These are phyloP conservation scores for Solanum neorickii DNA, from an alignment of 257 asterid species.

Conservation along the genomic window DNA sequence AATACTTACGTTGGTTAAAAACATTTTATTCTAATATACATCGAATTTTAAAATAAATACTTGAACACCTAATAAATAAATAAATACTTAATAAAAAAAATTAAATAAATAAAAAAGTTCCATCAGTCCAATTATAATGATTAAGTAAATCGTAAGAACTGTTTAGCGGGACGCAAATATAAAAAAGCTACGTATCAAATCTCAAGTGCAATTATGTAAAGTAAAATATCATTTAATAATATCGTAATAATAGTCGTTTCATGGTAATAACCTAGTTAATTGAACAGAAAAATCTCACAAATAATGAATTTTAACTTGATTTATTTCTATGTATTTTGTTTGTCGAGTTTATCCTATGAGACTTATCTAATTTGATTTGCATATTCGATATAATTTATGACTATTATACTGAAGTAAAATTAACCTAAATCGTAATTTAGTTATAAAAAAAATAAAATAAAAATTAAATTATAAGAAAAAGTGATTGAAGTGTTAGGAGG, in stretches of 20 bases:
- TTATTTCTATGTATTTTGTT: accelerated
- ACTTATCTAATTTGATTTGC: too few species aligned
- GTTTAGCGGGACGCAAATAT: background rate
- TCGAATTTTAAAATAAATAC: background rate
- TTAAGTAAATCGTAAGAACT: background rate
- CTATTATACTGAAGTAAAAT: background rate
- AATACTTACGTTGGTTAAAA: background rate
- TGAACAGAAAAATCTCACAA: background rate
- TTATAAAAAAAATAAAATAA: background rate
- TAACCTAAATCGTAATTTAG: background rate
- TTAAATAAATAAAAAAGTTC: background rate
- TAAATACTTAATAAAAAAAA: too few species aligned
- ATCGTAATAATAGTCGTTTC: too few species aligned
- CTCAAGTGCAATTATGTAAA: background rate
- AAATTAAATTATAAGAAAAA: background rate
- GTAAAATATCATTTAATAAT: background rate
- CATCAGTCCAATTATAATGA: background rate
- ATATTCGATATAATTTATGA: too few species aligned
- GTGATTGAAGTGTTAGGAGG: constrained; percentile 11
- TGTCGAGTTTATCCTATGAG: background rate
- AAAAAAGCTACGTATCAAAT: background rate
- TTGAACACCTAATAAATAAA: background rate
- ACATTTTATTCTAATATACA: background rate
- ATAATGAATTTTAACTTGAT: background rate
- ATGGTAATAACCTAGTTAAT: background rate